Evolutionary conservation across 768 basidiomycete species (phyloP), one percentile per base, ranked within the genome.

Genomic region (Trametes cingulata): DNA sequence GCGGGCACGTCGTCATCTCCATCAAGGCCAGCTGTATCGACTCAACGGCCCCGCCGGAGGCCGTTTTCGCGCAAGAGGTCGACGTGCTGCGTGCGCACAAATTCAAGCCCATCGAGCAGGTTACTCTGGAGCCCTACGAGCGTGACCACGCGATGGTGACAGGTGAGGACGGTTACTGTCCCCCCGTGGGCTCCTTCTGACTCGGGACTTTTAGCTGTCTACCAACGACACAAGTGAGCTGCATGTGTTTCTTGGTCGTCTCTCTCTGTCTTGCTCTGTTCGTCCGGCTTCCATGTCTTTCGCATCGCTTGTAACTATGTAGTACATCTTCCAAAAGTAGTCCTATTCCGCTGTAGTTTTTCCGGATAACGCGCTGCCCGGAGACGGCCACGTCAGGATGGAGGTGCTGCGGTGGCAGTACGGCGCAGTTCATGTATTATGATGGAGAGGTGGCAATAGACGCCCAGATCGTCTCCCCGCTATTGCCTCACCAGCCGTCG

Each of bases 21-120:
- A 97, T 99, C 84, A 99, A 99, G 80, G 97, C 97, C 29, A 94
- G 91, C 69, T 99, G 97, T 80, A 90, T 99, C 73, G 97, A 99
- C 75, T 98, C 94, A 42, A 98, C 95, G n/a, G 84, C 83, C 3
- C 85, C 93, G 2, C 86, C 97, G 10, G 92, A 93, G 63, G 87
- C 86, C 24, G 88, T 98, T 47, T 99, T 98, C 68, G 89, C 93
- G 1, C 76, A 81, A 37, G 93, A 98, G 76, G 90, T 98, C 41
- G 85, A 93, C 72, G 82, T 77, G 63, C 79, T 98, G 69, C 86
- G 88, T 72, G 80, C 82, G 47, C 81, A 79, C 69, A 87, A 85
- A 67, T 87, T 99, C 78, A 98, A 95, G 79, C 95, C 97, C 14
- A 79, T 95, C 49, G 95, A 98, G 72, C 96, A 98, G 78, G 86